A percentile compares a stretch with the other conserved stretches of the same genome.
These are phyloP conservation scores for Corinectria fuckeliana DNA, from an alignment of 2,329 filamentous ascomycete species.

Conservation along the genomic window DNA sequence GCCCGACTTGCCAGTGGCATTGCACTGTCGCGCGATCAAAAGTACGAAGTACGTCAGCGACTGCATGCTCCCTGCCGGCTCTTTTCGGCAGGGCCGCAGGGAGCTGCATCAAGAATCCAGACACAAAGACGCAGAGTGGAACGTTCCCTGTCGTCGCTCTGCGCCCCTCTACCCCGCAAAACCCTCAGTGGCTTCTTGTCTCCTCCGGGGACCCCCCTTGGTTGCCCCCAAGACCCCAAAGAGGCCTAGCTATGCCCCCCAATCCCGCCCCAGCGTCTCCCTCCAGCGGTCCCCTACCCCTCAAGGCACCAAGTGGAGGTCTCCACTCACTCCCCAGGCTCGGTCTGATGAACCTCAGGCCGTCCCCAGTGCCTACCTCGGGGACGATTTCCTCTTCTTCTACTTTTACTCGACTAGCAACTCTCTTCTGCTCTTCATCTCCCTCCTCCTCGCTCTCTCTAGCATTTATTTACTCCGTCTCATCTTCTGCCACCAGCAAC, in stretches of 20 bases:
- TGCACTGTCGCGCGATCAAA: conserved; percentile 2
- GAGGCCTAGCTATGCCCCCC: conserved; percentile 1
- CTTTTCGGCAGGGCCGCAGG: conserved; percentile 4
- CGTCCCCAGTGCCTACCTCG: conserved; percentile 16
- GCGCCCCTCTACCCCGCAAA: conserved; percentile 16
- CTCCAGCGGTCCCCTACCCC: background rate
- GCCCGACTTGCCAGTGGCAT: background rate
- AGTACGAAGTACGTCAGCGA: conserved; percentile 21
- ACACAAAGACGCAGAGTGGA: background rate
- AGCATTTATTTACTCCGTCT: conserved; percentile 10
- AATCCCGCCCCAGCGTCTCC: conserved; percentile 9
- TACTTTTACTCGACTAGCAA: conserved; percentile 6
- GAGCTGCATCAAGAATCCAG: background rate
- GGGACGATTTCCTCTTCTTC: background rate
- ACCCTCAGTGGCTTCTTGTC: conserved; percentile 1
- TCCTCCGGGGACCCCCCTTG: background rate
- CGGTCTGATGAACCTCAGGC: conserved; percentile 18
- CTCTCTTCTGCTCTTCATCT: conserved; percentile 4
- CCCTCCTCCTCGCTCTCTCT: conserved; percentile 11
- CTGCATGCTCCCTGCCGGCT: conserved; percentile 4
- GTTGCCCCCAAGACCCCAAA: conserved; percentile 5
- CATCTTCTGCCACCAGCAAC: background rate
- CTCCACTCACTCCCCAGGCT: conserved; percentile 19
- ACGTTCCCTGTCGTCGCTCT: background rate
- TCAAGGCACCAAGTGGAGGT: conserved; percentile 12